Conservation (phyloP, 306 rosid genomes). For the Urtica urens region DNA sequence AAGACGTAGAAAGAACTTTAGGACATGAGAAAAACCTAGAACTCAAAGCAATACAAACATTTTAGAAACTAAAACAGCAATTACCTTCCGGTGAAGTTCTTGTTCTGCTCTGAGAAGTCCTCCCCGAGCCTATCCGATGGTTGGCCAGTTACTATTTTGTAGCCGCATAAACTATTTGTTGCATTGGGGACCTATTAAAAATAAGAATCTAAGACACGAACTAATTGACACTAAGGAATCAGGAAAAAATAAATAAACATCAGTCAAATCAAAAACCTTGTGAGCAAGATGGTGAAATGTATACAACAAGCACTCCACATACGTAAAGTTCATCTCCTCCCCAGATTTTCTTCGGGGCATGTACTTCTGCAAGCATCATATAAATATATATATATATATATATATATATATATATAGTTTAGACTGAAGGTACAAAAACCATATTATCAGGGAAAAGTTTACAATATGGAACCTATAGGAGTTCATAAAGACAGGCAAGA, state of each 20-base stretch:
- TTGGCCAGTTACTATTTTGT: slow-evolving; percentile 93
- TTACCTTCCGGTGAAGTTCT: slow-evolving; percentile 85
- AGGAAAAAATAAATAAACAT: slow-evolving; percentile 13
- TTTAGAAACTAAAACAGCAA: slow-evolving; percentile 12
- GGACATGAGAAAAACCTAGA: too few species aligned
- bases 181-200: slow-evolving; percentile 99
- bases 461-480: not conserved
- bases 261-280: slow-evolving; percentile 39
- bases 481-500: not conserved
- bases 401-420: not conserved
- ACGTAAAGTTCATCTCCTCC: slow-evolving; percentile 85
- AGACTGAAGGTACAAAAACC: not conserved
- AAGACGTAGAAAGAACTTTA: too few species aligned
- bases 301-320: slow-evolving; percentile 87
- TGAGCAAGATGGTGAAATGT: slow-evolving; percentile 95
- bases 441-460: not conserved
- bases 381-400: slow-evolving; percentile 2
- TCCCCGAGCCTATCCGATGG: slow-evolving; percentile 99
- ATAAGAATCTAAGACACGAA: too few species aligned
- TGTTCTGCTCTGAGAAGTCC: slow-evolving; percentile 68
- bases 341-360: slow-evolving; percentile 87
- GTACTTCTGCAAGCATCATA: slow-evolving; percentile 50
- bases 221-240: too few species aligned
- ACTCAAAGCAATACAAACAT: too few species aligned
- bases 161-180: slow-evolving; percentile 92